Conservation (phyloP, 140 eudicot species). For the Anethum foeniculum region DNA sequence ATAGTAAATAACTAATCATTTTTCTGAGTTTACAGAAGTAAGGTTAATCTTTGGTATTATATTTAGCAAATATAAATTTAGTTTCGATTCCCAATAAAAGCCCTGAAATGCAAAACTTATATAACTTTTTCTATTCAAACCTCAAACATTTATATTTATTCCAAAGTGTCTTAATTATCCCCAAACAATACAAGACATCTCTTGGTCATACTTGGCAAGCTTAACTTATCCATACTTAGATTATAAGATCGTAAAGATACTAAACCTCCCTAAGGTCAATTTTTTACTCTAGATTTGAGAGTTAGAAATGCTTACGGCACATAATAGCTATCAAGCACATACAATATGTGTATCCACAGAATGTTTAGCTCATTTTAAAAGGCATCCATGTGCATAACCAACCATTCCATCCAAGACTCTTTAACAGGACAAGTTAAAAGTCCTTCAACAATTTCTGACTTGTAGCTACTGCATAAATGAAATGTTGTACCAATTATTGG, state of each 20-base stretch:
- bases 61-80: no score
- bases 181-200: not conserved
- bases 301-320: not conserved
- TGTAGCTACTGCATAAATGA: not conserved
- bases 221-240: not conserved
- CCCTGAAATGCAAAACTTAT: not conserved
- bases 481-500: not conserved
- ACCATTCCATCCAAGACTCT: not conserved
- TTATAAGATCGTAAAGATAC: not conserved
- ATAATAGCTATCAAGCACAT: not conserved
- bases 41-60: not conserved
- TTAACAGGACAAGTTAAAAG: not conserved
- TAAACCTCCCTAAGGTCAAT: not conserved
- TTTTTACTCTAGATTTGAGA: not conserved
- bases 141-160: no score
- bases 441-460: not conserved
- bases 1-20: not conserved
- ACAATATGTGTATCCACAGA: not conserved
- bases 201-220: not conserved
- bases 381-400: not conserved
- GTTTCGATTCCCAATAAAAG: not conserved
- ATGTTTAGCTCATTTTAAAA: not conserved
- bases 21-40: not conserved
- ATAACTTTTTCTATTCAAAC: not conserved
- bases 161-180: not conserved